A percentile compares a stretch with the other conserved stretches of the same genome.
Conservation (phyloP, 192 early-diverging fungal genomes). For the Oehlia diaphana region DNA sequence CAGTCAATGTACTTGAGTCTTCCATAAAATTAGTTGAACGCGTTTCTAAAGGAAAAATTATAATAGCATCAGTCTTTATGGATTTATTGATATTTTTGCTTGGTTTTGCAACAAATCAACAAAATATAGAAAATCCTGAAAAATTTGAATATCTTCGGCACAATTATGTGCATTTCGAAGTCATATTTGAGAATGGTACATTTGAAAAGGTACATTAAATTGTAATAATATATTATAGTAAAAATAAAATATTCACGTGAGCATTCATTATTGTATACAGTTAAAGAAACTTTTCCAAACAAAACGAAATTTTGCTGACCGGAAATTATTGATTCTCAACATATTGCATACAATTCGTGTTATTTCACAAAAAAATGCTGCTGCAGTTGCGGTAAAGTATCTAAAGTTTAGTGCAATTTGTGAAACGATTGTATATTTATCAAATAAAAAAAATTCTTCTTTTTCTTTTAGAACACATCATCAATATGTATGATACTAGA, state of each 20-base stretch:
- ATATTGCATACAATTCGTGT: constrained; percentile 11
- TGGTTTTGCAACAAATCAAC: neutral
- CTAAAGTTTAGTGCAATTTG: too few relatives aligned
- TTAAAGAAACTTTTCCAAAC: constrained; percentile 4
- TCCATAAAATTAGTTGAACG: constrained; percentile 1
- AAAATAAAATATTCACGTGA: neutral
- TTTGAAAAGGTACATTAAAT: constrained; percentile 10
- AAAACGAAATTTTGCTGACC: neutral
- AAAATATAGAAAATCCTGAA: too few relatives aligned
- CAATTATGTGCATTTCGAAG: neutral
- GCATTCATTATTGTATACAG: neutral
- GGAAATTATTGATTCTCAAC: constrained; percentile 7
- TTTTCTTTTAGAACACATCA: neutral
- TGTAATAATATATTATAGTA: neutral
- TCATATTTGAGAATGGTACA: constrained; percentile 5
- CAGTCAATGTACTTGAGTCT: constrained; percentile 19
- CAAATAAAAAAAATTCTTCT: neutral
- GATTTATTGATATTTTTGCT: constrained; percentile 6
- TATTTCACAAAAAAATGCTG: constrained; percentile 1
- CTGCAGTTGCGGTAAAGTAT: neutral
- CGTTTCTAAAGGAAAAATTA: neutral
- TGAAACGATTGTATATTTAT: neutral
- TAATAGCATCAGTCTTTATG: constrained; percentile 3
- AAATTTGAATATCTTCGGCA: neutral
- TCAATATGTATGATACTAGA: constrained; percentile 1